Percentiles rank a stretch among this genome's conserved stretches.
phyloP scores from a whole-genome alignment of 2,329 filamentous ascomycete genomes.

The Nannizziopsis arthrosporioides region DNA sequence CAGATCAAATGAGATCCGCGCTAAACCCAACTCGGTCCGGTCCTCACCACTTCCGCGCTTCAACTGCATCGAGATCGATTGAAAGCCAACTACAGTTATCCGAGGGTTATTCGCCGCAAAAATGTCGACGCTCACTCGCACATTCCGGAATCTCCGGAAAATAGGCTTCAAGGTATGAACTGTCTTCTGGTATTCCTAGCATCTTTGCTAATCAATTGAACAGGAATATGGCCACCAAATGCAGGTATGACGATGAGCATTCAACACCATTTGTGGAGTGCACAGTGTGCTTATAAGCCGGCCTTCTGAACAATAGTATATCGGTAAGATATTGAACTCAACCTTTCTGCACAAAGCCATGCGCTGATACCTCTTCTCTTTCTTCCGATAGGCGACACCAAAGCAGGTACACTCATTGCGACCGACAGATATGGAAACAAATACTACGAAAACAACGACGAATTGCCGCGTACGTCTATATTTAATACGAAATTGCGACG shows the following conservation, averaged over 20 bases:
- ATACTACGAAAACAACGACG: slow-evolving; percentile 89
- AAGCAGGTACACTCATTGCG: slow-evolving; percentile 75
- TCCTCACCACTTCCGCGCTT: neutral
- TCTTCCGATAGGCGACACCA: slow-evolving; percentile 69
- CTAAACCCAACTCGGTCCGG: slow-evolving; percentile 14
- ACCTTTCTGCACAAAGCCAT: neutral
- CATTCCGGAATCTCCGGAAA: slow-evolving; percentile 72
- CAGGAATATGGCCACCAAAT: slow-evolving; percentile 88
- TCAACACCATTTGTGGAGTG: neutral
- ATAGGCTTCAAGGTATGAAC: slow-evolving; percentile 69
- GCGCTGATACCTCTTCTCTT: neutral
- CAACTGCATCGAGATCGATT: neutral
- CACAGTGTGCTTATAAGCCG: slow-evolving; percentile 1
- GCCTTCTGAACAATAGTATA: slow-evolving; percentile 28
- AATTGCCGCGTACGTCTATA: slow-evolving; percentile 59
- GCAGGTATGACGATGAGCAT: slow-evolving; percentile 51
- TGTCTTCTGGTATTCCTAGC: slow-evolving; percentile 10
- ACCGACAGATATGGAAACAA: slow-evolving; percentile 91
- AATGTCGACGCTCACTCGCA: slow-evolving; percentile 89
- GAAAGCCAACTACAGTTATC: neutral
- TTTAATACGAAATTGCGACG: neutral
- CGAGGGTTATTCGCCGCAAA: slow-evolving; percentile 25
- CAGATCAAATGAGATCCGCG: slow-evolving; percentile 8
- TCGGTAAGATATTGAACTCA: slow-evolving; percentile 25
- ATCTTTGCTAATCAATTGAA: slow-evolving; percentile 30